Conservation (phyloP, 1,284 basidiomycete species). For the Microbotryum scabiosae region DNA sequence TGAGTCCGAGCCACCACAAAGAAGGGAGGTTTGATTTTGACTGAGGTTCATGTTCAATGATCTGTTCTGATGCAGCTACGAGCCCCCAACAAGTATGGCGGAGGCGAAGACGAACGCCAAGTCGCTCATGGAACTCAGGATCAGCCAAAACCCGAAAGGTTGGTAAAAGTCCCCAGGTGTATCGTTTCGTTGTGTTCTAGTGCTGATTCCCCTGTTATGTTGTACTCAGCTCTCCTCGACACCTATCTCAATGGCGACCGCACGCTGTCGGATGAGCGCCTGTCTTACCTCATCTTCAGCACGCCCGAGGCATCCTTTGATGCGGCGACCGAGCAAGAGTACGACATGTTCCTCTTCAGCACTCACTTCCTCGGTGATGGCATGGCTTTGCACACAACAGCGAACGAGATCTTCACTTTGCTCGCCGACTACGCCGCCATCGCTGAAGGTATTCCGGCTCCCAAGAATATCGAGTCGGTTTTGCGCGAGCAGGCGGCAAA, state of each 20-base stretch:
- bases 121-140: constrained; percentile 48
- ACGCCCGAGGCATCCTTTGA: constrained; percentile 13
- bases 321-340: constrained; percentile 37
- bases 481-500: neutral
- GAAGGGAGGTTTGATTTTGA: too few relatives aligned
- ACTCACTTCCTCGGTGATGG: constrained; percentile 69
- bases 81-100: constrained; percentile 44
- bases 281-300: constrained; percentile 63
- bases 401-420: constrained; percentile 61
- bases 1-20: too few relatives aligned
- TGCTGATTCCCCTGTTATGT: constrained; percentile 34
- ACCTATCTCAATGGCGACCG: constrained; percentile 63
- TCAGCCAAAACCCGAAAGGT: constrained; percentile 7
- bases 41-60: neutral
- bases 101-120: constrained; percentile 50
- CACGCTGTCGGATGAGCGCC: constrained; percentile 57
- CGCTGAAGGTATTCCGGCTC: neutral
- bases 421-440: constrained; percentile 38
- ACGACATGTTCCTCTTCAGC: constrained; percentile 56
- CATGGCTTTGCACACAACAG: constrained; percentile 64
- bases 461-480: neutral
- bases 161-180: neutral
- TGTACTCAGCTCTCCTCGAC: constrained; percentile 56
- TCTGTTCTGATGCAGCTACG: constrained; percentile 44
- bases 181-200: neutral